These are phyloP conservation scores for Calonectria pseudoturangicola DNA, from an alignment of 2,329 filamentous ascomycete species.

Conservation along the genomic window DNA sequence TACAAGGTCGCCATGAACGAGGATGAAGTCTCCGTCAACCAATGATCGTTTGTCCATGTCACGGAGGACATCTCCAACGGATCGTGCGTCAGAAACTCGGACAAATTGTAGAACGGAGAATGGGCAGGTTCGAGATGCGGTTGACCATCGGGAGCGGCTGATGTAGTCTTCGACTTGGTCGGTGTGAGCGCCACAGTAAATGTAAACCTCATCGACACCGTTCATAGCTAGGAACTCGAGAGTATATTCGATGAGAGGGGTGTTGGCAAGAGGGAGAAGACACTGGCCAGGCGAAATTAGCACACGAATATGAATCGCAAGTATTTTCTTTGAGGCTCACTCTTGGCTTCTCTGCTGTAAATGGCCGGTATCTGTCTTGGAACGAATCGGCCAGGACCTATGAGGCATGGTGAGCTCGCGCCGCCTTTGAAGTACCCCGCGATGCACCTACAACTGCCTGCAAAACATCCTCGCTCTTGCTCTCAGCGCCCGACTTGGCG, in stretches of 20 bases:
- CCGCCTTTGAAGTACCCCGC: conserved; percentile 52
- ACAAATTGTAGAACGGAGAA: conserved; percentile 90
- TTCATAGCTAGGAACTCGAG: conserved; percentile 97
- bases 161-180: conserved; percentile 93
- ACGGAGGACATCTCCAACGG: conserved; percentile 94
- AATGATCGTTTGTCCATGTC: conserved; percentile 91
- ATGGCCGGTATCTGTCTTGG: conserved; percentile 92
- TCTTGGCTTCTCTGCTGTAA: conserved; percentile 91
- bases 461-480: conserved; percentile 74
- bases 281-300: conserved; percentile 75
- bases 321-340: conserved; percentile 68
- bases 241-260: conserved; percentile 96
- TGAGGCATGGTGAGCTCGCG: conserved; percentile 47
- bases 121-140: conserved; percentile 72
- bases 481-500: conserved; percentile 70
- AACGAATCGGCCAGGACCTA: conserved; percentile 96
- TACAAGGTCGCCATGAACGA: conserved; percentile 94
- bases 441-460: conserved; percentile 72
- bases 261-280: conserved; percentile 93
- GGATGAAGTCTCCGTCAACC: conserved; percentile 91
- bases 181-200: conserved; percentile 92
- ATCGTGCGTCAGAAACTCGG: conserved; percentile 87
- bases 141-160: conserved; percentile 83
- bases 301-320: not conserved
- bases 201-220: conserved; percentile 93